phyloP scores from a whole-genome alignment of 495 filamentous ascomycete species.

The Parathielavia hyrcaniae region DNA sequence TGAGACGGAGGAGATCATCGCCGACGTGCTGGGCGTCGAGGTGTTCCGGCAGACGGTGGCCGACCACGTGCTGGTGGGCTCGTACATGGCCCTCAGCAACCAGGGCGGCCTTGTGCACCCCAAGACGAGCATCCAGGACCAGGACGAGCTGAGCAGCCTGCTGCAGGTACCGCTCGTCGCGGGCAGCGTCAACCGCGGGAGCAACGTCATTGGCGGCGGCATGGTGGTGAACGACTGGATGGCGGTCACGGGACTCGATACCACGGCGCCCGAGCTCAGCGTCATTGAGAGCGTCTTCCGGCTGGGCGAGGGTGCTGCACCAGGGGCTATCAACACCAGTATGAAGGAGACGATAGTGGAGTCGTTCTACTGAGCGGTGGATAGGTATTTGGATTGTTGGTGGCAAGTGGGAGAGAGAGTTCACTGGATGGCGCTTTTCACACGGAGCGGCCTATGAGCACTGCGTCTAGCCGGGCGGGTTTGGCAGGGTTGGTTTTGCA shows the following conservation, averaged over 20 bases:
- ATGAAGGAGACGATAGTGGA: conserved; percentile 98
- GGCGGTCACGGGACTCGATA: conserved; percentile 93
- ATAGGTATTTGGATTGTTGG: background rate
- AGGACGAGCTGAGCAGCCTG: conserved; percentile 90
- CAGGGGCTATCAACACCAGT: conserved; percentile 63
- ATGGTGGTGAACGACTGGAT: conserved; percentile 99
- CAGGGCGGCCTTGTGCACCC: conserved; percentile 96
- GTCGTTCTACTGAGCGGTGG: conserved; percentile 73
- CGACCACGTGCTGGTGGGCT: conserved; percentile 92
- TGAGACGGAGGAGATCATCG: conserved; percentile 92
- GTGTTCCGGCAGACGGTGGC: conserved; percentile 96
- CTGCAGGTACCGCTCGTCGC: conserved; percentile 95
- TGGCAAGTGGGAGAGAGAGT: background rate
- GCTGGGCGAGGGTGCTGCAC: conserved; percentile 78
- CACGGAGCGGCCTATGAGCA: too few species aligned
- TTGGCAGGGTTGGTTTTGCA: conserved; percentile 1
- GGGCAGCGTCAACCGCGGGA: conserved; percentile 86
- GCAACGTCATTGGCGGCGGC: conserved; percentile 88
- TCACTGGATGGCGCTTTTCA: background rate
- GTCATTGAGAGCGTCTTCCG: conserved; percentile 94
- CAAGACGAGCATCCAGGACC: conserved; percentile 92
- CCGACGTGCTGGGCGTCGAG: conserved; percentile 93
- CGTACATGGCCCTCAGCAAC: conserved; percentile 93
- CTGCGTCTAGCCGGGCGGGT: background rate
- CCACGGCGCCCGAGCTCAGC: conserved; percentile 91